Evolutionary conservation across 768 basidiomycete genomes (phyloP).

Genomic region (Amanita exitialis): DNA sequence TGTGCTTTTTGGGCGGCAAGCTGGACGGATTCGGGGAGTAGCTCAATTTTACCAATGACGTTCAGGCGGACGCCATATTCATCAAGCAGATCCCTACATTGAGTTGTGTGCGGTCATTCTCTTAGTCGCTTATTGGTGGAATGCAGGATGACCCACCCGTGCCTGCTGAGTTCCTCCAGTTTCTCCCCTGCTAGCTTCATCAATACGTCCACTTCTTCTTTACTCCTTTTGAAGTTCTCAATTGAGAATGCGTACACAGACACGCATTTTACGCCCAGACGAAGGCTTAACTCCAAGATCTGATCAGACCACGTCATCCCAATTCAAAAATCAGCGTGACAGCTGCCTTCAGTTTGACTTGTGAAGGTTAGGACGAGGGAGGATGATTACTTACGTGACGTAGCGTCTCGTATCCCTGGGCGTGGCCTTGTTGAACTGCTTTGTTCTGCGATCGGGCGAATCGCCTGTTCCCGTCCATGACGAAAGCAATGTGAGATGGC

Average conservation of each 20-base stretch:
- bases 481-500: constrained; percentile 85
- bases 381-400: constrained; percentile 48
- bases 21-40: constrained; percentile 76
- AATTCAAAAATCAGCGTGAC: neutral
- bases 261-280: constrained; percentile 73
- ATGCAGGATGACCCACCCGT: constrained; percentile 55
- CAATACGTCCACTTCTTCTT: constrained; percentile 78
- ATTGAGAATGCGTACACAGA: constrained; percentile 97
- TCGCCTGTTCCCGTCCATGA: constrained; percentile 96
- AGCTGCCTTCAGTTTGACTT: neutral
- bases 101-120: neutral
- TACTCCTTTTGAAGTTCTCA: constrained; percentile 88
- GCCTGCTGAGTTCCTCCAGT: constrained; percentile 64
- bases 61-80: constrained; percentile 78
- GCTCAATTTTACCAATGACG: constrained; percentile 61
- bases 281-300: constrained; percentile 81
- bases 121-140: too few species aligned
- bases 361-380: neutral
- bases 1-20: constrained; percentile 64
- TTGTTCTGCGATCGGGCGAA: constrained; percentile 68
- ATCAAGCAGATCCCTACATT: constrained; percentile 66
- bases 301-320: constrained; percentile 19
- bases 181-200: constrained; percentile 79
- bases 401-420: constrained; percentile 74
- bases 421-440: constrained; percentile 70